Evolutionary conservation across 192 early-diverging fungal genomes (phyloP), one percentile per base, ranked within the genome.

Genomic region (Polychytrium aggregatum): DNA sequence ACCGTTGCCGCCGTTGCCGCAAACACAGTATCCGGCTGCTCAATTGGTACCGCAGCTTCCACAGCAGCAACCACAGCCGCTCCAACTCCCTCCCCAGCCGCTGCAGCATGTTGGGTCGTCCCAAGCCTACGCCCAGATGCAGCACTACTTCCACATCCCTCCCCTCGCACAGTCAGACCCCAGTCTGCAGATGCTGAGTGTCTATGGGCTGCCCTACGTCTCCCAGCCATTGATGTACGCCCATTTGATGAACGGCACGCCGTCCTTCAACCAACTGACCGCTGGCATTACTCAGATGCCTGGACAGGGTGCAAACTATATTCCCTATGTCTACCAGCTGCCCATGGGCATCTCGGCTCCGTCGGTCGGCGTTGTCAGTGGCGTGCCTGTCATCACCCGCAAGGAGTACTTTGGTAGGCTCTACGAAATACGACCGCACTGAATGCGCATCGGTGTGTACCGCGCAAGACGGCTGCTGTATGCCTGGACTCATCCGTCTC

Each of bases 281-380:
- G 59, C 59, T 6, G 48, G 50, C 34, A 61, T 61, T 35, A 61
- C 59, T 6, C 59, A 61, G 36, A 50, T 61, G 52, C 59, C 59
- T 22, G 53, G 48, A 34, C 52, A 55, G 30, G n/a, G 31, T 5
- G 31, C 28, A 20, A 48, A 56, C 31, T 56, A 56, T 33, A 47
- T 42, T 2, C 59, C 59, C 26, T 31, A 55, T 22, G 46, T 61
- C 52, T 61, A 50, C 35, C 56, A 46, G 29, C 33, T 42, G 58
- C 55, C 46, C 20, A 35, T 35, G 33, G 46, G 13, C n/a, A 22
- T 44, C 22, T 37, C 16, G 17, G 46, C 28, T 33, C 49, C 21
- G 20, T 14, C 26, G 25, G 45, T 46, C 8, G 45, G 27, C 10
- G 18, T 9, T 11, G 45, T n/a, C 26, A 17, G 13, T 24, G 45